Conservation (phyloP, 192 early-diverging fungal species). For the Chytriomyces hyalinus region DNA sequence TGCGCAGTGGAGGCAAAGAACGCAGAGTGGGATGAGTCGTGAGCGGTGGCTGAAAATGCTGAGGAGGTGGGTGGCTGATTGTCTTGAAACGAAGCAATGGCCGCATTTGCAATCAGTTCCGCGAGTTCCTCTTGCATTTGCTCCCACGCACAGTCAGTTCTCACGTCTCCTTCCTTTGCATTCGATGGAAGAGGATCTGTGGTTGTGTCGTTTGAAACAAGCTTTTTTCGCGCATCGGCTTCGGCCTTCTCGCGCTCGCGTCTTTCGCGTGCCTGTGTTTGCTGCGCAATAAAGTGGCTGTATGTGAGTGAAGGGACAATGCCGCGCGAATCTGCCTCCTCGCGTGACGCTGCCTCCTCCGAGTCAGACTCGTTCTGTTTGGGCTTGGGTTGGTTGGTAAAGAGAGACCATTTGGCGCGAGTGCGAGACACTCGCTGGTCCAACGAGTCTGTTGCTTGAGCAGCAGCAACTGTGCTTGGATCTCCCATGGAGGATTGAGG, state of each 20-base stretch:
- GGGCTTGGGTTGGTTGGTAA: neutral
- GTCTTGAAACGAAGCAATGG: neutral
- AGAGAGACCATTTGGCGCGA: neutral
- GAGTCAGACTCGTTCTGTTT: neutral
- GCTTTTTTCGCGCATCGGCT: neutral
- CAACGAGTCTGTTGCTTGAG: neutral
- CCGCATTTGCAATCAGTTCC: neutral
- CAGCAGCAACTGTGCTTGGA: neutral
- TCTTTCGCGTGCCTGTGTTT: neutral
- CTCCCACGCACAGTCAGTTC: neutral
- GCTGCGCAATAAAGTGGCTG: neutral
- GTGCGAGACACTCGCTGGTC: neutral
- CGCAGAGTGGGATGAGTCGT: too few species aligned
- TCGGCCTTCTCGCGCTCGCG: neutral
- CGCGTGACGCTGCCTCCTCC: neutral
- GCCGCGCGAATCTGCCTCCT: neutral
- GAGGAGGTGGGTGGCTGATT: too few species aligned
- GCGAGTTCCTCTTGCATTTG: neutral
- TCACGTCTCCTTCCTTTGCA: too few species aligned
- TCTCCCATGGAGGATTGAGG: neutral
- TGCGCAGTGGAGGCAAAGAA: too few species aligned
- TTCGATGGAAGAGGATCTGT: too few species aligned
- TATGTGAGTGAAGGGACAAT: neutral
- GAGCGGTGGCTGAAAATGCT: too few species aligned
- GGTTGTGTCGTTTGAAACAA: neutral